These are phyloP conservation scores for Fermentozyma sake DNA, from an alignment of 1,139 yeast genomes.

Conservation along the genomic window DNA sequence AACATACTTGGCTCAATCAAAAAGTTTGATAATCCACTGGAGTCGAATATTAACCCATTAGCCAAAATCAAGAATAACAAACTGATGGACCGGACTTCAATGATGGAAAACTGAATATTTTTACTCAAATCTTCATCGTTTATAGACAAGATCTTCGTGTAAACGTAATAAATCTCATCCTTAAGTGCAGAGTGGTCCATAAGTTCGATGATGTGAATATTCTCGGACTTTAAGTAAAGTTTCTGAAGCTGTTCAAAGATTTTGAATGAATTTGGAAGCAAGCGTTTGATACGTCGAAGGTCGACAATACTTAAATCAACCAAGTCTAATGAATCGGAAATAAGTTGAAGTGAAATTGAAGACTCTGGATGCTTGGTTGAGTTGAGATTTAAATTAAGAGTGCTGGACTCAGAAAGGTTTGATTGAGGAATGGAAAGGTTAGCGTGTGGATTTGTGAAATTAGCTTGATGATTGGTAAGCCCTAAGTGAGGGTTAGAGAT, in stretches of 20 bases:
- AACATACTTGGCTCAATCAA: constrained; percentile 7
- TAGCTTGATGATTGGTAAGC: too few species aligned
- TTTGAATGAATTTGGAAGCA: constrained; percentile 8
- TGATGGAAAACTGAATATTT: constrained; percentile 6
- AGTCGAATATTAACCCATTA: constrained; percentile 20
- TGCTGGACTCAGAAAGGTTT: too few species aligned
- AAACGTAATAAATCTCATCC: constrained; percentile 4
- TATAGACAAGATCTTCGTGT: constrained; percentile 5
- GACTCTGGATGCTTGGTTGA: too few species aligned
- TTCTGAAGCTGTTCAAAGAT: constrained; percentile 6
- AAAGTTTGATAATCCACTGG: constrained; percentile 5
- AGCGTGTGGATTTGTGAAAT: too few species aligned
- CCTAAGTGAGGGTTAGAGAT: too few species aligned
- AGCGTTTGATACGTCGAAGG: constrained; percentile 7
- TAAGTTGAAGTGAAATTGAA: too few species aligned
- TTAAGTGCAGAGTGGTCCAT: constrained; percentile 5
- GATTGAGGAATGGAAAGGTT: too few species aligned
- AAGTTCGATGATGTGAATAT: constrained; percentile 7
- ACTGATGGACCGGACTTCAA: constrained; percentile 10
- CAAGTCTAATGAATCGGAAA: constrained; percentile 3
- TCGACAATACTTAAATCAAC: constrained; percentile 10
- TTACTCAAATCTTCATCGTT: constrained; percentile 8
- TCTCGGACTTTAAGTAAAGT: constrained; percentile 6
- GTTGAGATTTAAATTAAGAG: too few species aligned
- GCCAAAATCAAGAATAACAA: constrained; percentile 19